Percentiles rank a stretch among this genome's conserved stretches.
Evolutionary conservation across 139 green algal genomes (phyloP).

Genomic region (Zygnema circumcarinatum): DNA sequence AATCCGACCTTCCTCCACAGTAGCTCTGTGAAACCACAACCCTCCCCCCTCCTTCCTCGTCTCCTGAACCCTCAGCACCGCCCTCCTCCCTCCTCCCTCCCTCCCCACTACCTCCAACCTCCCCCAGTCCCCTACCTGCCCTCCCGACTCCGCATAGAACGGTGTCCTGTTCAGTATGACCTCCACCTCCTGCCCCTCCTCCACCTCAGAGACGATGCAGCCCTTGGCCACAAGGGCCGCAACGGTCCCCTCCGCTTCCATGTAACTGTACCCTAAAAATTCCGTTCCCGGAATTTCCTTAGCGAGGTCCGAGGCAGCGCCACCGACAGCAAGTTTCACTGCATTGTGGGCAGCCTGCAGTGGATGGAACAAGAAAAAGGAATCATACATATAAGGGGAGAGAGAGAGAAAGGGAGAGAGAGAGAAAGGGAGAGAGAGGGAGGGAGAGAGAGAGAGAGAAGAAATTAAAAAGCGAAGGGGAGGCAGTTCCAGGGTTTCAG

Average conservation of each 20-base stretch:
- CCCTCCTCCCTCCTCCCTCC: neutral
- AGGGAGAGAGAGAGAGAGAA: neutral
- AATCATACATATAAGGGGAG: neutral
- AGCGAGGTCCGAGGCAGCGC: constrained; percentile 63
- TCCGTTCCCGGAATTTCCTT: constrained; percentile 61
- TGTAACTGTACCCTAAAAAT: constrained; percentile 70
- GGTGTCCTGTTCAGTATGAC: constrained; percentile 82
- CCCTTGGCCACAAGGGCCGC: constrained; percentile 73
- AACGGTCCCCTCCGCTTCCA: constrained; percentile 56
- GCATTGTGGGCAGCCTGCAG: constrained; percentile 67
- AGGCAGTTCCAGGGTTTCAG: too few relatives aligned
- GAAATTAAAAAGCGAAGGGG: neutral
- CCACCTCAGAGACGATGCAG: constrained; percentile 57
- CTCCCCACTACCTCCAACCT: constrained; percentile 57
- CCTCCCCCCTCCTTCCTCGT: constrained; percentile 75
- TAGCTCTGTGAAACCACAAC: constrained; percentile 79
- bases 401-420: neutral
- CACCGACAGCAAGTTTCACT: constrained; percentile 74
- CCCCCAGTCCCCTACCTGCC: constrained; percentile 70
- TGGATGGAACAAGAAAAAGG: too few relatives aligned
- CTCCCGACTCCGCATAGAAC: constrained; percentile 90
- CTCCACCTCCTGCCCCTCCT: constrained; percentile 61
- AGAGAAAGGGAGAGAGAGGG: neutral
- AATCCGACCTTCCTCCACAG: constrained; percentile 56
- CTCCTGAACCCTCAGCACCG: constrained; percentile 62